A percentile compares a stretch with the other conserved stretches of the same genome.
These are phyloP conservation scores for Myrica gale DNA, from an alignment of 306 rosid genomes.

Conservation along the genomic window DNA sequence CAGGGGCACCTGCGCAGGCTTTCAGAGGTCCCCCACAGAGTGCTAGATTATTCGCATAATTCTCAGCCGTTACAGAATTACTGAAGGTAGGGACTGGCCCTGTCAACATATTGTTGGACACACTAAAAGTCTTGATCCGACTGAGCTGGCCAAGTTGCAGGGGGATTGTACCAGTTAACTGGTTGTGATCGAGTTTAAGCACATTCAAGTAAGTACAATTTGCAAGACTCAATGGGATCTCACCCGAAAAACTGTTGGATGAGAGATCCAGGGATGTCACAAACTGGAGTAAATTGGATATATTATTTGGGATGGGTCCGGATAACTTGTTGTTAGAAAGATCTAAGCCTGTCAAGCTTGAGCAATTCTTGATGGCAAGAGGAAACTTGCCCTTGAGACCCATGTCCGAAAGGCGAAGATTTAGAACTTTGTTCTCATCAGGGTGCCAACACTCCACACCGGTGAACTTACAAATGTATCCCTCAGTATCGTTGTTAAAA, in stretches of 20 bases:
- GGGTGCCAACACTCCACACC: conserved; percentile 96
- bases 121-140: conserved; percentile 54
- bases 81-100: conserved; percentile 56
- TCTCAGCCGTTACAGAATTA: neutral
- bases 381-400: conserved; percentile 85
- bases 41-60: conserved; percentile 61
- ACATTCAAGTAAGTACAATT: conserved; percentile 54
- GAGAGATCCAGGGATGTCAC: conserved; percentile 69
- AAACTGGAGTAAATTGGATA: neutral
- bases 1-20: conserved; percentile 7
- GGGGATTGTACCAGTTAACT: conserved; percentile 69
- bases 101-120: conserved; percentile 52
- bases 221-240: conserved; percentile 45
- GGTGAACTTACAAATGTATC: conserved; percentile 59
- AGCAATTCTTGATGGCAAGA: conserved; percentile 43
- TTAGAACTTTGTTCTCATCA: conserved; percentile 69
- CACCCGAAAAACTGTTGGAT: conserved; percentile 61
- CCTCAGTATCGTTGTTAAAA: conserved; percentile 62
- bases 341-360: conserved; percentile 76
- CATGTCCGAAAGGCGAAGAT: conserved; percentile 55
- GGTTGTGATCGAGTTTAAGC: conserved; percentile 60
- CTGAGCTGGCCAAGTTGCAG: conserved; percentile 27
- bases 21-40: conserved; percentile 49
- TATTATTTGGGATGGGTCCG: conserved; percentile 56
- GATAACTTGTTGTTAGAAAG: conserved; percentile 59